A percentile compares a stretch with the other conserved stretches of the same genome.
Conservation (phyloP, 257 asterid species). For the Craterostigma plantagineum region DNA sequence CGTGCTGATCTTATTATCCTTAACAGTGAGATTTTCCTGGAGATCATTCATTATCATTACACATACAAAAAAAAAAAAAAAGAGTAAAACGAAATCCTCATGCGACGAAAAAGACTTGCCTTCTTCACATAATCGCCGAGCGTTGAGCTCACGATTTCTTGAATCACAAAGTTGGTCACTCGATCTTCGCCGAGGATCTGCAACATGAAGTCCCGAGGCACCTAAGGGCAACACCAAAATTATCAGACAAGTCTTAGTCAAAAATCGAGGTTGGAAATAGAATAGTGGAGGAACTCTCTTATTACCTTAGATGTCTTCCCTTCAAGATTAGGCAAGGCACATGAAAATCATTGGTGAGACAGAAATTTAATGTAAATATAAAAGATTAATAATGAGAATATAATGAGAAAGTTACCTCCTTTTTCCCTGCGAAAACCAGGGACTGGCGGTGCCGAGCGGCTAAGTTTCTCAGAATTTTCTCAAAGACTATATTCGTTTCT, state of each 20-base stretch:
- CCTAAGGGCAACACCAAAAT: constrained; percentile 19
- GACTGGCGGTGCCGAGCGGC: constrained; percentile 76
- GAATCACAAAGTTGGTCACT: constrained; percentile 49
- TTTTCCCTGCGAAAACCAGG: constrained; percentile 74
- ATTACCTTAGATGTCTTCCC: constrained; percentile 68
- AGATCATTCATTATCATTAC: not conserved
- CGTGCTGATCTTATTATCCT: constrained; percentile 57
- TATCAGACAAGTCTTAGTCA: not conserved
- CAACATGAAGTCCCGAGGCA: constrained; percentile 56
- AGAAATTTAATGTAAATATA: not conserved
- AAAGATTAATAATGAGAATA: not conserved
- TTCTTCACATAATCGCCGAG: constrained; percentile 47
- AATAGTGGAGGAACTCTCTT: constrained; percentile 1
- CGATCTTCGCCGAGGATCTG: constrained; percentile 67
- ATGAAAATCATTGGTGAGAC: not conserved
- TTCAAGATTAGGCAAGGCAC: constrained; percentile 17
- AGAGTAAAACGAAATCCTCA: not conserved
- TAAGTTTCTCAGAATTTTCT: constrained; percentile 41
- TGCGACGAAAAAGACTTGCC: constrained; percentile 23
- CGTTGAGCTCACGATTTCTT: constrained; percentile 48
- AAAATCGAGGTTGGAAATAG: constrained; percentile 1
- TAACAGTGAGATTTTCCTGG: constrained; percentile 56
- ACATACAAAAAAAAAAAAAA: not conserved
- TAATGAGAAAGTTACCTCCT: constrained; percentile 37
- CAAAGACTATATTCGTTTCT: constrained; percentile 49